A percentile compares a stretch with the other conserved stretches of the same genome.
Evolutionary conservation across 2,329 filamentous ascomycete species (phyloP).

Genomic region (Beauveria sp.): DNA sequence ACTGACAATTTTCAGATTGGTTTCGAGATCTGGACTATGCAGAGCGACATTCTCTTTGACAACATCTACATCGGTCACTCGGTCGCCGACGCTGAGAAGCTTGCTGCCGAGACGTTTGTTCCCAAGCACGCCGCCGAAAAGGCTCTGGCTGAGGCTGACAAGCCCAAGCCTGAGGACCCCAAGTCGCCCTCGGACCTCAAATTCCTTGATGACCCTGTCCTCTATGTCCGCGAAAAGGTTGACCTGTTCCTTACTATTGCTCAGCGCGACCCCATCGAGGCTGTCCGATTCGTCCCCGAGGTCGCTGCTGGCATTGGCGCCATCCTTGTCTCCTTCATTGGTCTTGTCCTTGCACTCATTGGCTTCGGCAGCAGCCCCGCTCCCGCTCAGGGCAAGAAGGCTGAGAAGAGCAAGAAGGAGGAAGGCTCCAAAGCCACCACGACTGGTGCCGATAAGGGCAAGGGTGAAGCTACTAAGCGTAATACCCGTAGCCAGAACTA

Average conservation of each 20-base stretch:
- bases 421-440: constrained; percentile 56
- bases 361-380: constrained; percentile 58
- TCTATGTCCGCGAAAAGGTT: constrained; percentile 85
- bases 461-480: constrained; percentile 62
- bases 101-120: constrained; percentile 83
- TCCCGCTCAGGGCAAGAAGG: constrained; percentile 57
- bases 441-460: constrained; percentile 63
- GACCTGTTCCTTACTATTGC: constrained; percentile 82
- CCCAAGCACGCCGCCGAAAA: constrained; percentile 80
- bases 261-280: constrained; percentile 74
- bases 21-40: constrained; percentile 99
- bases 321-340: constrained; percentile 60
- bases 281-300: constrained; percentile 84
- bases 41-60: constrained; percentile 96
- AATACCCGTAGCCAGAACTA: constrained; percentile 50
- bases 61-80: constrained; percentile 99
- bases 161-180: constrained; percentile 62
- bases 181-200: constrained; percentile 69
- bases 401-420: constrained; percentile 64
- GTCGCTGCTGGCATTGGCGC: constrained; percentile 74
- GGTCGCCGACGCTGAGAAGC: constrained; percentile 79
- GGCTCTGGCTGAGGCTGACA: constrained; percentile 67
- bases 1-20: constrained; percentile 58
- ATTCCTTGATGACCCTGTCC: constrained; percentile 86
- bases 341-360: constrained; percentile 61